These are phyloP conservation scores for Globisporangium alternatum DNA, from an alignment of 352 stramenopile species.

Conservation along the genomic window DNA sequence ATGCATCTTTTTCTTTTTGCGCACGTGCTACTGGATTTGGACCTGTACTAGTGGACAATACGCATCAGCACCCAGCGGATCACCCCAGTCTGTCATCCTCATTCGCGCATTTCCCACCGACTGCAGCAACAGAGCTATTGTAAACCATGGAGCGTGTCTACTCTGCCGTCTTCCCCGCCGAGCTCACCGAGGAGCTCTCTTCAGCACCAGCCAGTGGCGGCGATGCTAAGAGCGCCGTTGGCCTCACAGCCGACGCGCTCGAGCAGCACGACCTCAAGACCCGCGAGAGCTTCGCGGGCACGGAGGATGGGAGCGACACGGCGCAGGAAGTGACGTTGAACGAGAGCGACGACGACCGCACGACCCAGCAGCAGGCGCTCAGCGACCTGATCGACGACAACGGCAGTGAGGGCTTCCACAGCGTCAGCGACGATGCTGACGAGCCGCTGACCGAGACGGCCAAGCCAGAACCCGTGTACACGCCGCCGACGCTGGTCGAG, in stretches of 20 bases:
- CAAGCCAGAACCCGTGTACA: slow-evolving; percentile 25
- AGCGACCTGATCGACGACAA: slow-evolving; percentile 1
- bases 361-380: neutral
- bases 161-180: slow-evolving; percentile 72
- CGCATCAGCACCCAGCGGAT: neutral
- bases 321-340: neutral
- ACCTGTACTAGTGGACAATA: neutral
- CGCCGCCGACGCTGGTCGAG: slow-evolving; percentile 20
- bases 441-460: slow-evolving; percentile 21
- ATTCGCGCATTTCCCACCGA: slow-evolving; percentile 4
- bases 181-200: slow-evolving; percentile 19
- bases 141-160: slow-evolving; percentile 77
- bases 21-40: neutral
- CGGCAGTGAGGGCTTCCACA: slow-evolving; percentile 2
- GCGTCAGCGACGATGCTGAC: slow-evolving; percentile 13
- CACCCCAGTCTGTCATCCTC: neutral
- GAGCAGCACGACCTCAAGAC: slow-evolving; percentile 51
- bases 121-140: neutral
- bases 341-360: neutral
- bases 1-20: neutral
- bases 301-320: slow-evolving; percentile 8
- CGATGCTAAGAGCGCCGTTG: slow-evolving; percentile 5
- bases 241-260: slow-evolving; percentile 55
- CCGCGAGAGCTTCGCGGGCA: slow-evolving; percentile 16
- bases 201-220: neutral